Evolutionary conservation across 495 filamentous ascomycete genomes (phyloP), one percentile per base, ranked within the genome.

Genomic region (Corynascus novoguineensis): DNA sequence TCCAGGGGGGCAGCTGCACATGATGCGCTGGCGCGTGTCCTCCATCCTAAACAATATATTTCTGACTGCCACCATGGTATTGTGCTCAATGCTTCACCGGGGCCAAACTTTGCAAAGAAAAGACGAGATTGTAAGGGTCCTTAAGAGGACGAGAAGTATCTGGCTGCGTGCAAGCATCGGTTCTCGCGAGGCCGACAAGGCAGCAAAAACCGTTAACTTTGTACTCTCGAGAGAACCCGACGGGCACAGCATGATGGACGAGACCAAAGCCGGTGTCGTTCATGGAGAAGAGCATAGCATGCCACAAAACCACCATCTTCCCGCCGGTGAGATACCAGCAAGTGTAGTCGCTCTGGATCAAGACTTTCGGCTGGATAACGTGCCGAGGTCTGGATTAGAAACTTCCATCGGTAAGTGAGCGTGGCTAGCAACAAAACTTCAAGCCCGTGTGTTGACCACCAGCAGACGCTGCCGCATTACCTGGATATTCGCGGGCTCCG

Each of bases 11-110:
- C 69, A 72, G 58, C 65, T 60, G 1, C 61, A 73, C 38, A 60
- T 61, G 21, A 57, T 42, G 11, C 41, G 45, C 11, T 71, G 72
- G 65, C 62, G 70, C 25, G 14, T 72, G 19, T 65, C 60, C 25
- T 72, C 68, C 44, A 34, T 73, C 21, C 65, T 66, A 46, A 60
- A 64, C 22, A 65, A 73, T 53, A 67, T 65, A 29, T 72, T 72
- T 42, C 62, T 75, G 4, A 61, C 73, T 10, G 73, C 70, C 25
- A 63, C 62, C 41, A 74, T 72, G 63, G 67, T 75, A 22, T 58
- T 75, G n/a, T 75, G 73, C 47, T 51, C 48, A 6, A 38, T 38
- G 48, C 1, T 51, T 12, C 22, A 38, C n/a, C 32, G 48, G 12
- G 34, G 34, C 32, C 48, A n/a, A 15, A 38, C 48, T 11, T 22